Conservation (phyloP, 305 asterid genomes). For the Ajuga reptans region DNA sequence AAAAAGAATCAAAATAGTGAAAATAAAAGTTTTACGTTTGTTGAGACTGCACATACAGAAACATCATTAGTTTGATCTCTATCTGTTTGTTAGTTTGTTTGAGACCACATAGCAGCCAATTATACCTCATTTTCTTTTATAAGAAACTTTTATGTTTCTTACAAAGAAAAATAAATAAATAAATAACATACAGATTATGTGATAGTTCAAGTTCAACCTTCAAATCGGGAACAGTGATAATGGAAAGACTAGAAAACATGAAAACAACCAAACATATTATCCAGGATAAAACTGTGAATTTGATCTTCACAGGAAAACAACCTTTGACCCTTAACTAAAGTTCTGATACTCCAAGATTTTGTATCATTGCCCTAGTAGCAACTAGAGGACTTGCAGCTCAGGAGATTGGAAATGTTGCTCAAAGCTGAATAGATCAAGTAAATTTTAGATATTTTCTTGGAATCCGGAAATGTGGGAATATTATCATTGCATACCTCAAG, state of each 20-base stretch:
- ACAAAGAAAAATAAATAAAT: too few relatives aligned
- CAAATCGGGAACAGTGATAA: too few relatives aligned
- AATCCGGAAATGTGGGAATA: not conserved
- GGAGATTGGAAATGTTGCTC: not conserved
- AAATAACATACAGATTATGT: too few relatives aligned
- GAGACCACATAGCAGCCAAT: too few relatives aligned
- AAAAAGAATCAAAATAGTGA: not conserved
- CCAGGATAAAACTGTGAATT: not conserved
- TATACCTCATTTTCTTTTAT: too few relatives aligned
- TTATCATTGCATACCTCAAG: conserved; percentile 58
- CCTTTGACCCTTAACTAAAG: not conserved
- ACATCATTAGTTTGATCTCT: not conserved
- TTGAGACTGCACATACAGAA: not conserved
- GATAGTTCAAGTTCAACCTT: too few relatives aligned
- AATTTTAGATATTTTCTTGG: not conserved
- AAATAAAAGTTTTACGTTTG: not conserved
- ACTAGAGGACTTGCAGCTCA: not conserved
- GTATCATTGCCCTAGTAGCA: not conserved
- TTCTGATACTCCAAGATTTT: not conserved
- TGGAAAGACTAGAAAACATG: not conserved
- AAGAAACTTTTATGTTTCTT: too few relatives aligned
- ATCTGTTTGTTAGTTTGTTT: too few relatives aligned
- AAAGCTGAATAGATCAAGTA: not conserved
- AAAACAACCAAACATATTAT: not conserved
- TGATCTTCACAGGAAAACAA: too few relatives aligned